A percentile compares a stretch with the other conserved stretches of the same genome.
Evolutionary conservation across 2,329 filamentous ascomycete species (phyloP).

Genomic region (Tricladium varicosporioides): DNA sequence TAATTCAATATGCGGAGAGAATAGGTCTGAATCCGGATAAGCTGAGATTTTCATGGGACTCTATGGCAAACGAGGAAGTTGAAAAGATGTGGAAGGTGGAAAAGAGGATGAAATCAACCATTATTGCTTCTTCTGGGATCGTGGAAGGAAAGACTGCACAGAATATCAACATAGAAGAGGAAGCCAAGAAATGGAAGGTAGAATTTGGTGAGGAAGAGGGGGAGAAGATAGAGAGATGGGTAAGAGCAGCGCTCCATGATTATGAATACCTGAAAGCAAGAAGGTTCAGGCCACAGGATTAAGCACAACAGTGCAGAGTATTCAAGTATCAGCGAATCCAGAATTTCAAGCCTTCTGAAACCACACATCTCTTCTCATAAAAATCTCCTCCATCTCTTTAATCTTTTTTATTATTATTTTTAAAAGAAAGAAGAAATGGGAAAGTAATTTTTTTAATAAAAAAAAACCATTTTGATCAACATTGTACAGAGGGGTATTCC

Average conservation of each 20-base stretch:
- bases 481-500: too few species aligned
- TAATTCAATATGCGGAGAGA: slow-evolving; percentile 29
- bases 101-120: slow-evolving; percentile 29
- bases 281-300: not conserved
- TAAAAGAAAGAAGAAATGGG: too few species aligned
- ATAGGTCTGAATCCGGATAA: slow-evolving; percentile 34
- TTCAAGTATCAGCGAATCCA: too few species aligned
- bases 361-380: too few species aligned
- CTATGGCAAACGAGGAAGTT: not conserved
- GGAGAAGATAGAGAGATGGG: slow-evolving; percentile 18
- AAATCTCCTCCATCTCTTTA: too few species aligned
- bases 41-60: slow-evolving; percentile 36
- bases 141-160: slow-evolving; percentile 32
- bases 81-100: not conserved
- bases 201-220: slow-evolving; percentile 24
- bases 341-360: too few species aligned
- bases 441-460: too few species aligned
- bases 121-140: slow-evolving; percentile 35
- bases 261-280: slow-evolving; percentile 37
- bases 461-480: too few species aligned
- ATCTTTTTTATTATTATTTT: too few species aligned
- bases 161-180: slow-evolving; percentile 34
- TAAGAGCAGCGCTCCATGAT: slow-evolving; percentile 36
- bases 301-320: too few species aligned
- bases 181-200: slow-evolving; percentile 35